Evolutionary conservation across 805 yeast species (phyloP).

Genomic region (Cyberlindnera petersonii): DNA sequence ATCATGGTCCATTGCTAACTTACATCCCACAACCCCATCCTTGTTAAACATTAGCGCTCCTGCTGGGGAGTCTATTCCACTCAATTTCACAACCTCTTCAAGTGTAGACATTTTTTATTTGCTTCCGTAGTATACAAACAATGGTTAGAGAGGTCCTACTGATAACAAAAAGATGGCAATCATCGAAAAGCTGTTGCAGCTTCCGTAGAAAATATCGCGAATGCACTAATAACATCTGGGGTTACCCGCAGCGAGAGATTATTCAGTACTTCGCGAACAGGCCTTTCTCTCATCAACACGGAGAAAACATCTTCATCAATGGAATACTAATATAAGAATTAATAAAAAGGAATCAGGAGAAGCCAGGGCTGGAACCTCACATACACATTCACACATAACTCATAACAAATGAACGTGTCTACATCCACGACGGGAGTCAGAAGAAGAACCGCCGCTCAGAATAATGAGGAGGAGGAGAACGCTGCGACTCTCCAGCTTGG

Average conservation of each 20-base stretch:
- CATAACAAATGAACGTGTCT: constrained; percentile 67
- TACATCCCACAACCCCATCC: constrained; percentile 20
- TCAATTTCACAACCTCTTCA: constrained; percentile 8
- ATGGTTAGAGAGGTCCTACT: no score
- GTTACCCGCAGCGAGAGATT: no score
- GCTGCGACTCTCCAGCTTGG: constrained; percentile 85
- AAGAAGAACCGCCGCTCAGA: constrained; percentile 63
- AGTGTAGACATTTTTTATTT: constrained; percentile 10
- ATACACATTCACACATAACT: not conserved
- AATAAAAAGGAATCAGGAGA: no score
- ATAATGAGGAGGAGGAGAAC: constrained; percentile 82
- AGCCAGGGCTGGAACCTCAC: not conserved
- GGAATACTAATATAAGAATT: no score
- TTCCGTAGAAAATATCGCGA: no score
- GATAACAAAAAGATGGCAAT: no score
- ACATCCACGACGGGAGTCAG: constrained; percentile 84
- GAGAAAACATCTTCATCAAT: no score
- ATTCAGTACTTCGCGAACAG: not conserved
- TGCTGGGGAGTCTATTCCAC: constrained; percentile 13
- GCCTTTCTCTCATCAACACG: not conserved
- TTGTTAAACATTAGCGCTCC: constrained; percentile 17
- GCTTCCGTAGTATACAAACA: no score
- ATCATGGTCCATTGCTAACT: no score
- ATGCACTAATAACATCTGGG: no score
- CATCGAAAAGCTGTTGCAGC: no score